A percentile compares a stretch with the other conserved stretches of the same genome.
Conservation (phyloP, 129 eudicot genomes). For the Lactuca sativa region DNA sequence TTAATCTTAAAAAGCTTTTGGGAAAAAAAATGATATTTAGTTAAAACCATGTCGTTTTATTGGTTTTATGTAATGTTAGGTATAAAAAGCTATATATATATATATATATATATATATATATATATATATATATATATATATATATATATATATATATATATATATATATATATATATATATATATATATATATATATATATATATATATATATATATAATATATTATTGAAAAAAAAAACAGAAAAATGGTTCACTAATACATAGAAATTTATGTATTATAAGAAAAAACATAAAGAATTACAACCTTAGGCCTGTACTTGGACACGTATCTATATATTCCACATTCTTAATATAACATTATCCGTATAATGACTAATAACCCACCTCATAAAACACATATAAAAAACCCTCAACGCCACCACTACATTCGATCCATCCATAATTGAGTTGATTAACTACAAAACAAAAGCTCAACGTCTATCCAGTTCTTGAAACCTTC, state of each 20-base stretch:
- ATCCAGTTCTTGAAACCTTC: slow-evolving; percentile 1
- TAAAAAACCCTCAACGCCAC: slow-evolving; percentile 34
- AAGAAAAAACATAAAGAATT: neutral
- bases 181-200: no score
- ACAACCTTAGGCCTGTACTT: slow-evolving; percentile 21
- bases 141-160: no score
- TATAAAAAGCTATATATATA: no score
- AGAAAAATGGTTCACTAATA: neutral
- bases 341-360: slow-evolving; percentile 30
- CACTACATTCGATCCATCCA: slow-evolving; percentile 36
- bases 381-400: slow-evolving; percentile 37
- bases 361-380: slow-evolving; percentile 34
- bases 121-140: no score
- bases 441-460: slow-evolving; percentile 28
- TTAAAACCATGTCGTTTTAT: no score
- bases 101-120: no score
- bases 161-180: no score
- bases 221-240: slow-evolving; percentile 3
- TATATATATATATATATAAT: no score
- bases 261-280: slow-evolving; percentile 13
- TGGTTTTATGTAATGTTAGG: no score
- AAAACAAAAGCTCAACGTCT: slow-evolving; percentile 22
- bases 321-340: slow-evolving; percentile 37
- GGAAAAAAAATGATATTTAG: no score
- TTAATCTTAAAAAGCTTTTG: no score